A percentile compares a stretch with the other conserved stretches of the same genome.
phyloP scores from a whole-genome alignment of 2,329 filamentous ascomycete species.

The Alternaria consortialis region DNA sequence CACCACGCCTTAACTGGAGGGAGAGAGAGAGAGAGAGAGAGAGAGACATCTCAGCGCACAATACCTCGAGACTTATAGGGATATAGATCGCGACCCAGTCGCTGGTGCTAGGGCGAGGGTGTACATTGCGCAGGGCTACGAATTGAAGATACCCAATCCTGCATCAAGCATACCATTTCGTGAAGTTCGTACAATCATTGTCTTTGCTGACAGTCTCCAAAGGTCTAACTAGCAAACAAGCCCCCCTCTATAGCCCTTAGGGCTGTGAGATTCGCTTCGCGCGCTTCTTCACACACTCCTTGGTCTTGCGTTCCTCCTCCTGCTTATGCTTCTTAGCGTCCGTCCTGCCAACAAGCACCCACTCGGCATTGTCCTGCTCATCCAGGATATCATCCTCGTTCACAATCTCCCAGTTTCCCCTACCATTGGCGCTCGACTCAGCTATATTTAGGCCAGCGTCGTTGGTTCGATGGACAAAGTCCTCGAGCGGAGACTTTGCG shows the following conservation, averaged over 20 bases:
- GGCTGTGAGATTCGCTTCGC: not conserved
- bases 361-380: not conserved
- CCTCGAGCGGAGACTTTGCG: conserved; percentile 8
- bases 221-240: not conserved
- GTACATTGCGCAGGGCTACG: conserved; percentile 1
- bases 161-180: not conserved
- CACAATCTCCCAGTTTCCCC: not conserved
- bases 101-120: not conserved
- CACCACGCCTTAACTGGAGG: no score
- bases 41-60: not conserved
- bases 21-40: no score
- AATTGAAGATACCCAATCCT: conserved; percentile 13
- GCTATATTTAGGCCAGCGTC: conserved; percentile 9
- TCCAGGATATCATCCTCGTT: not conserved
- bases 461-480: conserved; percentile 12
- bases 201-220: not conserved
- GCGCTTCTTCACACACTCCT: not conserved
- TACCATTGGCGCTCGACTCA: not conserved
- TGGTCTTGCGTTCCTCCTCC: not conserved
- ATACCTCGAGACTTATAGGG: not conserved
- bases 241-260: not conserved
- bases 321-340: conserved; percentile 1
- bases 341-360: conserved; percentile 4
- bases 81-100: not conserved
- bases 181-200: not conserved